Evolutionary conservation across 2,329 filamentous ascomycete genomes (phyloP).

Genomic region (Didymella lethalis): DNA sequence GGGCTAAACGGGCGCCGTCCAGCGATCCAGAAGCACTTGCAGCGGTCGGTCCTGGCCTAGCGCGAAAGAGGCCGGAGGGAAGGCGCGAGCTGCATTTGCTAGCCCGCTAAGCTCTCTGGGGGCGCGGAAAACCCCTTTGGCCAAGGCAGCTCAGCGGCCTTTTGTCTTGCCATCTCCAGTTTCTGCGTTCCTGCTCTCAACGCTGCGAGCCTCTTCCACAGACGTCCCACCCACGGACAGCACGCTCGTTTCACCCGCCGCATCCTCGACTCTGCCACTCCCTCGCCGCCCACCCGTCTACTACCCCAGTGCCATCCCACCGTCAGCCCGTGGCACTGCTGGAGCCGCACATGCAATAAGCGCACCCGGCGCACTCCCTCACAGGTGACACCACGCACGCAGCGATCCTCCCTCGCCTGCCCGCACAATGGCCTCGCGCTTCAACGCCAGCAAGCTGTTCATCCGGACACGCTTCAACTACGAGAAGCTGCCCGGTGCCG

Average conservation of each 20-base stretch:
- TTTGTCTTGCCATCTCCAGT: constrained; percentile 9
- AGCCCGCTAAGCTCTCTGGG: constrained; percentile 10
- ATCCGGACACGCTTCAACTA: constrained; percentile 55
- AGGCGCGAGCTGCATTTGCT: constrained; percentile 8
- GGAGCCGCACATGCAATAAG: constrained; percentile 46
- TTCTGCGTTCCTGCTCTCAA: constrained; percentile 12
- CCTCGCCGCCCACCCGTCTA: constrained; percentile 19
- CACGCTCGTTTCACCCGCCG: constrained; percentile 41
- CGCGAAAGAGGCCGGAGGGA: not conserved
- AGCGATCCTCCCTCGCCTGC: constrained; percentile 13
- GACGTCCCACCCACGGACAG: constrained; percentile 30
- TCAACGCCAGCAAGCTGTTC: constrained; percentile 57
- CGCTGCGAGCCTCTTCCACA: constrained; percentile 17
- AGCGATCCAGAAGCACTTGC: constrained; percentile 10
- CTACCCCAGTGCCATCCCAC: not conserved
- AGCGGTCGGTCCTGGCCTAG: constrained; percentile 11
- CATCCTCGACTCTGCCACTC: constrained; percentile 13
- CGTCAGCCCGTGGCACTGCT: constrained; percentile 18
- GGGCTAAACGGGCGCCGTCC: not conserved
- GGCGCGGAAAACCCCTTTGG: constrained; percentile 17
- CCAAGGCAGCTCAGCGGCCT: constrained; percentile 3
- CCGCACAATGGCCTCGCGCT: constrained; percentile 48
- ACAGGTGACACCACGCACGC: constrained; percentile 8
- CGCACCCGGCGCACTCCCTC: constrained; percentile 24
- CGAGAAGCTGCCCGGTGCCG: constrained; percentile 55